Base-by-base conservation (phyloP, 306 rosid genomes). In the Vigna trinervia region DNA sequence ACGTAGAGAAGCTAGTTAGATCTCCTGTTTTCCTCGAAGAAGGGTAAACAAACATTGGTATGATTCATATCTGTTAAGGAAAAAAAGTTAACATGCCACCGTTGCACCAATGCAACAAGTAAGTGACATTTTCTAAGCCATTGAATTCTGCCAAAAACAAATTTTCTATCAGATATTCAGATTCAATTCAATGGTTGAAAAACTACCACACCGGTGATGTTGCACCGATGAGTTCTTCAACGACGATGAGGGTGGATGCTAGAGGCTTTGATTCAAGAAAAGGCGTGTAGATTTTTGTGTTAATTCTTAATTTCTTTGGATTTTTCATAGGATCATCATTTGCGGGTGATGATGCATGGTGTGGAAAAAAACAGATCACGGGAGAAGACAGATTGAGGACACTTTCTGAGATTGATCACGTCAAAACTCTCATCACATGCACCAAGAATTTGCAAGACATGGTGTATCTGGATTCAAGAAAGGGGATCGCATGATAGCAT, bases 131-230 rank as follows among this genome's bases (percentile, higher is more conserved):
- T 77, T 82, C 79, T 57, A 64, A 36, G 68, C 82, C 85, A 10
- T 58, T 65, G 62, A 77, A 71, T 82, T 77, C 57, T 64, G 46
- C n/a, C 68, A 47, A 64, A 71, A 64, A 30, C 2, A 66, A 34
- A 3, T 1, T 54, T 43, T 73, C 65, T n/a, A 53, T 65, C 28
- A 76, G 43, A 70, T 46, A 65, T 65, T 82, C 76, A 78, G 72
- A 65, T 82, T 73, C 79, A 78, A 47, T 64, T 77, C 74, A 72
- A 78, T 82, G 85, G 85, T 45, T 53, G 15, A 71, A 77, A 82
- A 82, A 57, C 46, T 71, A 82, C 64, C 82, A 32, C 47, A 53
- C 70, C 76, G 76, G 69, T 32, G 58, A 65, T 67, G 75, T 66
- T 75, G 62, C 71, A 75, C 50, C 34, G 32, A 28, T 41, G 48